These are phyloP conservation scores for Dioscorea alata DNA, from an alignment of 106 monocot species.

Conservation along the genomic window DNA sequence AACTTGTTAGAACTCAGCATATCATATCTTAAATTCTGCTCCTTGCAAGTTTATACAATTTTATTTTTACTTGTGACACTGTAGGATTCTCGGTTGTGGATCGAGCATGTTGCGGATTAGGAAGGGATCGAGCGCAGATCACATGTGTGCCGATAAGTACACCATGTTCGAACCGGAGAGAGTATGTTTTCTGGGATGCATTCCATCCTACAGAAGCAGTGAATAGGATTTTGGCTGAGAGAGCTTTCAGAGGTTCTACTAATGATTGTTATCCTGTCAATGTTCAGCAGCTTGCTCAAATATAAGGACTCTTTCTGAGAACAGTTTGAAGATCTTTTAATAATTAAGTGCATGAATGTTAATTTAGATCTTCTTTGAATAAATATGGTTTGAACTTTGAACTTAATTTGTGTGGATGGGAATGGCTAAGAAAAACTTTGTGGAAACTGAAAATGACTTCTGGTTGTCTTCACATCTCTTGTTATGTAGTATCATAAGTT, in stretches of 20 bases:
- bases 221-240: conserved; percentile 40
- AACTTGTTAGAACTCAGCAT: no score
- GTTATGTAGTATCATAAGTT: no score
- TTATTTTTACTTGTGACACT: not conserved
- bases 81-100: conserved; percentile 52
- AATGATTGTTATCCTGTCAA: conserved; percentile 55
- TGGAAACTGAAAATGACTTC: no score
- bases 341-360: no score
- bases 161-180: conserved; percentile 37
- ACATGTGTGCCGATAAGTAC: conserved; percentile 34
- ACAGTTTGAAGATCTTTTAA: no score
- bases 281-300: conserved; percentile 46
- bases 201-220: conserved; percentile 69
- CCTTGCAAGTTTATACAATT: no score
- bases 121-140: conserved; percentile 31
- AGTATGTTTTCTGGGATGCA: conserved; percentile 63
- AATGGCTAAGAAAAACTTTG: no score
- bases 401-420: no score
- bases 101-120: conserved; percentile 47
- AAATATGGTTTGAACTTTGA: no score
- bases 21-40: no score
- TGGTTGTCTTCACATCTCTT: no score
- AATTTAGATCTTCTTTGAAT: no score
- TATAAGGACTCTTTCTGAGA: conserved; percentile 5
- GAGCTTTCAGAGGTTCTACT: conserved; percentile 38